phyloP scores from a whole-genome alignment of 1,284 basidiomycete species.

The Meira nashicola region DNA sequence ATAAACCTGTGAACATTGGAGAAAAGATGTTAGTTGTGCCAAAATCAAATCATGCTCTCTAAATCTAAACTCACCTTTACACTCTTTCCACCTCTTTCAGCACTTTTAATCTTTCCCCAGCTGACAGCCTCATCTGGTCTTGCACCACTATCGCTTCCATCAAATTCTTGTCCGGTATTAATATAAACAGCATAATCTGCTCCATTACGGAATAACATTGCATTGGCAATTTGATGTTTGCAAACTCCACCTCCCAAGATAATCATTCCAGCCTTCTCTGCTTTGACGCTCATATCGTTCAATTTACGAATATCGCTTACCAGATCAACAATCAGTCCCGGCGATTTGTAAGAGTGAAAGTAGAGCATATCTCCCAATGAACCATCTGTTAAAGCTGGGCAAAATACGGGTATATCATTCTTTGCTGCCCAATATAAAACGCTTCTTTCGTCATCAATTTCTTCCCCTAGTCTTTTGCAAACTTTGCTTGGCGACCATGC shows the following conservation, averaged over 20 bases:
- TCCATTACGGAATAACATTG: conserved; percentile 97
- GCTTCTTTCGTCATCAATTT: conserved; percentile 86
- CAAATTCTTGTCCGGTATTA: conserved; percentile 98
- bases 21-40: background rate
- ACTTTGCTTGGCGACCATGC: conserved; percentile 89
- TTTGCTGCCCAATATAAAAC: conserved; percentile 98
- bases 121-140: conserved; percentile 95
- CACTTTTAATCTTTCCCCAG: conserved; percentile 95
- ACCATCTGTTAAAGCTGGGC: conserved; percentile 94
- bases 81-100: conserved; percentile 66
- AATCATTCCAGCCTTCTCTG: conserved; percentile 95
- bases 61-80: conserved; percentile 68
- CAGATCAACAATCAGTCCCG: conserved; percentile 85
- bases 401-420: conserved; percentile 98
- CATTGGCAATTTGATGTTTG: conserved; percentile 99
- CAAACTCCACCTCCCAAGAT: conserved; percentile 96
- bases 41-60: background rate
- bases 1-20: conserved; percentile 51
- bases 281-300: conserved; percentile 82
- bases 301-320: conserved; percentile 86
- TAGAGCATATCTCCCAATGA: conserved; percentile 99
- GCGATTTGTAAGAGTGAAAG: conserved; percentile 75
- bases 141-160: conserved; percentile 95
- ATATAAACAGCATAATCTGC: conserved; percentile 97
- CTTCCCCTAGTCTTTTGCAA: conserved; percentile 83